Base-by-base conservation (phyloP, 129 eudicot species). In the Pseudognaphalium luteoalbum region DNA sequence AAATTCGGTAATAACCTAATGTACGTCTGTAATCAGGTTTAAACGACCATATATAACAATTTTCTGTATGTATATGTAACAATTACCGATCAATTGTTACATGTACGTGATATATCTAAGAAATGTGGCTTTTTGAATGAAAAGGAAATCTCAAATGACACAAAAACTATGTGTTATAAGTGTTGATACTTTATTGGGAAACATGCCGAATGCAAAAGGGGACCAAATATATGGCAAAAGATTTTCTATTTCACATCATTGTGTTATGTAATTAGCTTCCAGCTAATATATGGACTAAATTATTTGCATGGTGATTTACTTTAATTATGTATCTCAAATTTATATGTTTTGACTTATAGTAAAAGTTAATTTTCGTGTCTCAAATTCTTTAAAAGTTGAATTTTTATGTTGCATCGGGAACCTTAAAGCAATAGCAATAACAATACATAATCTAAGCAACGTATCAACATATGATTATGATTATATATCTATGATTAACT, bases 381-480 rank as follows among this genome's bases (percentile, higher is more conserved):
- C 54, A 29, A 69, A 57, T 67, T 70, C 7, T 80, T 68, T 30
- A 19, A 67, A 79, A 74, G 44, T 58, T 56, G 66, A 70, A 70
- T 4, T 70, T 70, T 78, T 71, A 47, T 14, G 63, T n/a, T 73
- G 80, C 80, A 80, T 80, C 75, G 83, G 80, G 80, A 80, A 80
- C 79, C 80, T 74, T 80, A 57, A 78, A 80, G 83, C 80, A 80
- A 73, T 80, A 73, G 42, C 83, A 56, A 35, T 41, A 35, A 66
- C 83, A 80, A 67, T 74, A n/a, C n/a, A n/a, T n/a, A 29, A 74
- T 66, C 28, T 42, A 73, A 57, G 57, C 54, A 67, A 47, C 34
- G 22, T 65, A 74, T 78, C 82, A 60, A 61, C 76, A 25, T 25
- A 25, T 25, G 28, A 25, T 25, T 25, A 78, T 78, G 76, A 73